phyloP scores from a whole-genome alignment of 1,139 yeast genomes.

The Saccharomyces pastorianus region DNA sequence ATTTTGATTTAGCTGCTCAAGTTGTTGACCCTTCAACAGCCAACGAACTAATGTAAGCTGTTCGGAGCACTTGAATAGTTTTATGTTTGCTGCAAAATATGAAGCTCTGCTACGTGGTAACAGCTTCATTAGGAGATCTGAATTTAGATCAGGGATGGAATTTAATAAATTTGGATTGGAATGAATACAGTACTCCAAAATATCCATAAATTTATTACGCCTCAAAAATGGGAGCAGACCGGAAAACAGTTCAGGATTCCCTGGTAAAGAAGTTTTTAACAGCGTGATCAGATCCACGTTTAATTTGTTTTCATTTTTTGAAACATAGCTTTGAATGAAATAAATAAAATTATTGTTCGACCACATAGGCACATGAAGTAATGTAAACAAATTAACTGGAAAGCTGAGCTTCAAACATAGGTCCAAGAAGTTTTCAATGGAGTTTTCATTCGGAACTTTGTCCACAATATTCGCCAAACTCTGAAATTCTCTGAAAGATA shows the following conservation, averaged over 20 bases:
- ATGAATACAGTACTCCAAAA: not conserved
- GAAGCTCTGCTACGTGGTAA: not conserved
- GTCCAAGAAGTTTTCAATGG: slow-evolving; percentile 6
- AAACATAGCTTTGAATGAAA: not conserved
- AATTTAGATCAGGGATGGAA: not conserved
- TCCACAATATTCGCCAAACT: slow-evolving; percentile 4
- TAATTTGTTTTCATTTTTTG: not conserved
- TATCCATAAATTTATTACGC: not conserved
- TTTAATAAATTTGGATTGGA: not conserved
- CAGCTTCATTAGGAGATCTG: not conserved
- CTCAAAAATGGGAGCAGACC: not conserved
- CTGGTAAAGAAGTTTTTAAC: not conserved
- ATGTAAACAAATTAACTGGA: not conserved
- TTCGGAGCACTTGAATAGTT: not conserved
- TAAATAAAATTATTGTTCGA: not conserved
- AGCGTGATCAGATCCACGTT: not conserved
- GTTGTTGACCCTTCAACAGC: not conserved
- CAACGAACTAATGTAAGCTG: not conserved
- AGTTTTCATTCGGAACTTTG: not conserved
- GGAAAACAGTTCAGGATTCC: not conserved
- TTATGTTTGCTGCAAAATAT: not conserved
- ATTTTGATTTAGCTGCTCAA: not conserved
- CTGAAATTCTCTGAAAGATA: slow-evolving; percentile 9
- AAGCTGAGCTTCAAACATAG: slow-evolving; percentile 2
- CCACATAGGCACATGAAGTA: slow-evolving; percentile 2